Base-by-base conservation (phyloP, 805 yeast genomes). In the Debaryomyces tyrocola region DNA sequence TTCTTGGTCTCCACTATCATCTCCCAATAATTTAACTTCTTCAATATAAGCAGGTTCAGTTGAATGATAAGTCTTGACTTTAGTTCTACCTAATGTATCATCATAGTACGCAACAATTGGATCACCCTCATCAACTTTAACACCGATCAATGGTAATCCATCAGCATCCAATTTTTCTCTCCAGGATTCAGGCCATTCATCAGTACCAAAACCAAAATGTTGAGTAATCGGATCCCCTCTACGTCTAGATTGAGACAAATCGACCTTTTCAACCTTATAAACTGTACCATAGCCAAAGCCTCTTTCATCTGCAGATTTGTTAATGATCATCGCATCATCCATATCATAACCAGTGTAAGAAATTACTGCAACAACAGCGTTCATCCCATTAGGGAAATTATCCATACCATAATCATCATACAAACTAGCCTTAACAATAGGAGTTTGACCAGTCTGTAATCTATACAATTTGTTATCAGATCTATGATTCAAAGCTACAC, bases 301-400 rank as follows among this genome's bases (percentile, higher is more conserved):
- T 67, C 99, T 82, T 72, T 94, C 99, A 60, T 91, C 96, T 0
- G 98, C 97, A 42, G 96, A 87, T 69, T 94, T 94, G 70, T 94
- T 94, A 57, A 94, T 82, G 61, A 94, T 94, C 98, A 94, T 92
- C 64, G 99, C 99, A 70, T 94, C 99, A 74, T 94, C 99, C 98
- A 94, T 94, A 87, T 94, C 99, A 64, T 94, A 94, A 58, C 99
- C 99, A 1, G 99, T 94, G 67, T 94, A 94, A 0, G 99, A 91
- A 63, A 94, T 94, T 57, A 94, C 99, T 0, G 99, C 99, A 53
- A 94, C 99, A 49, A 94, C 97, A 2, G 99, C 99, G 64, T 94
- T 94, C 53, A 87, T 90, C 65, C 99, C 99, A 64, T 94, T 94
- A 55, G 99, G 99, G 83, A 90, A 94, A 67, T 90, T 90, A 68